Evolutionary conservation across 1,139 yeast species (phyloP), one percentile per base, ranked within the genome.

Genomic region (Diutina neorugosa): DNA sequence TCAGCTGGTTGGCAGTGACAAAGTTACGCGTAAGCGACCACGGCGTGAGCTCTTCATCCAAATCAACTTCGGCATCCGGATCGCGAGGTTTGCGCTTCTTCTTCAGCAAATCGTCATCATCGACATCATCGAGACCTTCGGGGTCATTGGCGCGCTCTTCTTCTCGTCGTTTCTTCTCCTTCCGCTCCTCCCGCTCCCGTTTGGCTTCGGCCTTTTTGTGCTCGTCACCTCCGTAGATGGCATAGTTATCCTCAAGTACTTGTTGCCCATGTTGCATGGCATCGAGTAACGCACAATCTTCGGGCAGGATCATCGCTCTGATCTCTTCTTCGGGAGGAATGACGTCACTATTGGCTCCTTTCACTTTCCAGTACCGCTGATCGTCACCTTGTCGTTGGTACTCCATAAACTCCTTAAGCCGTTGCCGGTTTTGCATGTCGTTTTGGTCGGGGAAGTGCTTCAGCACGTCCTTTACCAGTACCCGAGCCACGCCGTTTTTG

Each of bases 321-420:
- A 88, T 83, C 52, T 82, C 85, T 52, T 86, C 95, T 63, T 86
- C 94, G 0, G 96, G 94, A 14, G 91, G 74, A 19, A 49, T 40
- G 3, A 80, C 76, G 54, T 71, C 76, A 19, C 80, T 77, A 21
- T 82, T 79, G 23, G 37, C 20, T 7, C 41, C 41, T 61, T 89
- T 89, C 55, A 94, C 77, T 62, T 90, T 93, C 99, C 99, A 94
- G 63, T 74, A 87, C 2, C 98, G 96, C 63, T 90, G 96, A 64
- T 93, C 98, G 31, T 86, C 91, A 14, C 98, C 98, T 48, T 86
- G 82, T 60, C 98, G 77, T 69, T 91, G 98, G 62, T 88, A 94
- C 63, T 91, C 98, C 99, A 94, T 94, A 61, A 94, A 94, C 68
- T 94, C 99, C 66, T 94, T 94, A 56, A 94, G 76, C 57, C 97